A percentile compares a stretch with the other conserved stretches of the same genome.
phyloP scores from a whole-genome alignment of 2,329 filamentous ascomycete species.

The Scleromitrula shiraiana region DNA sequence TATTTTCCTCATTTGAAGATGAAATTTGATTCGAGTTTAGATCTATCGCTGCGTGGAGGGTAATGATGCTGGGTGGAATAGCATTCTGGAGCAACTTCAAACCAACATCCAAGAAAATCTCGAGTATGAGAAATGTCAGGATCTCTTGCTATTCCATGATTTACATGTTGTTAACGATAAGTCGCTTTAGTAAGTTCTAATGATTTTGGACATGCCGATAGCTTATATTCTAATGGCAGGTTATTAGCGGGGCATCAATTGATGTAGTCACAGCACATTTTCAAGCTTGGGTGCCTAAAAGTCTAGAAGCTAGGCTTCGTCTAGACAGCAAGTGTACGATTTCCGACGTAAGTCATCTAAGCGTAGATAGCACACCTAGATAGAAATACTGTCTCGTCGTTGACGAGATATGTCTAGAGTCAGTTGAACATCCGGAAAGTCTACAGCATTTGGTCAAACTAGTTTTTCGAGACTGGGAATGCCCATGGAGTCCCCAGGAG shows the following conservation, averaged over 20 bases:
- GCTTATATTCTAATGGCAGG: background rate
- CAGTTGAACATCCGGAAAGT: background rate
- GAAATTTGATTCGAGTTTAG: constrained; percentile 1
- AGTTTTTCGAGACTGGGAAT: background rate
- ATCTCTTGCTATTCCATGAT: background rate
- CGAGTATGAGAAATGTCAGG: background rate
- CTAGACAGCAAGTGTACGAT: background rate
- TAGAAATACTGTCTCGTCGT: background rate
- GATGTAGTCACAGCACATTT: constrained; percentile 2
- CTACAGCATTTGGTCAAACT: background rate
- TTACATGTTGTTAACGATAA: background rate
- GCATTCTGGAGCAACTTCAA: constrained; percentile 3
- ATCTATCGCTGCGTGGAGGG: constrained; percentile 3
- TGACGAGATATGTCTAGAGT: background rate
- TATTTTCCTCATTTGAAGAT: constrained; percentile 3
- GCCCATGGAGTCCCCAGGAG: background rate
- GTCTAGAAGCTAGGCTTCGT: background rate
- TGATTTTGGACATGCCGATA: background rate
- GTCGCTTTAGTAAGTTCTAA: background rate
- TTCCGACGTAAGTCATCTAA: background rate
- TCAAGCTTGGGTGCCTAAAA: background rate
- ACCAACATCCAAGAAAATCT: background rate
- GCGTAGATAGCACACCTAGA: background rate
- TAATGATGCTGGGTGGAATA: constrained; percentile 1
- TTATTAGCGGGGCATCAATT: constrained; percentile 3